These are phyloP conservation scores for Erigeron philadelphicus DNA, from an alignment of 140 eudicot genomes.

Conservation along the genomic window DNA sequence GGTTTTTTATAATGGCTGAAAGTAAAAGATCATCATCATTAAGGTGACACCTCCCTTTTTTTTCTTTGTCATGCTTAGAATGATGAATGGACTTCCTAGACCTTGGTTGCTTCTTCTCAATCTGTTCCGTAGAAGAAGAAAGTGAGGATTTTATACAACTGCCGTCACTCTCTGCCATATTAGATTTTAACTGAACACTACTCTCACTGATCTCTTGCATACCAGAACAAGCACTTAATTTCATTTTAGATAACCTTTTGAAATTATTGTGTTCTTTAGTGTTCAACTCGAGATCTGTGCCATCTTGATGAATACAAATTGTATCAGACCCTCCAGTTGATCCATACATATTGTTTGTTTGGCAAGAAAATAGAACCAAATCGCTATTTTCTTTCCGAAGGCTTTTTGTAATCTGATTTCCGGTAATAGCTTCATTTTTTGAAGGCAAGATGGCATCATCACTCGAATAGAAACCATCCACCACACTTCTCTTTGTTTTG, in stretches of 20 bases:
- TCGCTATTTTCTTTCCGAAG: constrained; percentile 20
- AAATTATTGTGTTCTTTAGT: constrained; percentile 30
- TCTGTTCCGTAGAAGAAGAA: constrained; percentile 23
- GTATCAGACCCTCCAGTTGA: constrained; percentile 37
- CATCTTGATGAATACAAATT: constrained; percentile 33
- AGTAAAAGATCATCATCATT: constrained; percentile 79
- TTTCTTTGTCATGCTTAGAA: constrained; percentile 33
- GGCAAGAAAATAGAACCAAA: constrained; percentile 27
- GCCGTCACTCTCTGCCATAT: constrained; percentile 18
- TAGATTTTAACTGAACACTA: constrained; percentile 25
- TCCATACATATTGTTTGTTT: constrained; percentile 29
- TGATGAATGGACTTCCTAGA: constrained; percentile 27
- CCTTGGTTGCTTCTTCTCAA: constrained; percentile 25
- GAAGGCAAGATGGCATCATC: constrained; percentile 23
- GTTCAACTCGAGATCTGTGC: constrained; percentile 13
- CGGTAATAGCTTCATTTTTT: constrained; percentile 12
- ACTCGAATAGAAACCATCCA: constrained; percentile 28
- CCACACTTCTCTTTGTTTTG: constrained; percentile 51
- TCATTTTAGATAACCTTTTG: constrained; percentile 33
- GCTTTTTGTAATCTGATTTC: constrained; percentile 17
- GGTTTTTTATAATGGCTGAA: constrained; percentile 53
- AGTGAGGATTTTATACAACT: constrained; percentile 30
- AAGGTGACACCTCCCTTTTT: constrained; percentile 40
- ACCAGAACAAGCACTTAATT: constrained; percentile 18
- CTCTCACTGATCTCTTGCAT: constrained; percentile 25